Percentiles rank a stretch among this genome's conserved stretches.
Evolutionary conservation across 2,329 filamentous ascomycete species (phyloP).

Genomic region (Emergomyces orientalis): DNA sequence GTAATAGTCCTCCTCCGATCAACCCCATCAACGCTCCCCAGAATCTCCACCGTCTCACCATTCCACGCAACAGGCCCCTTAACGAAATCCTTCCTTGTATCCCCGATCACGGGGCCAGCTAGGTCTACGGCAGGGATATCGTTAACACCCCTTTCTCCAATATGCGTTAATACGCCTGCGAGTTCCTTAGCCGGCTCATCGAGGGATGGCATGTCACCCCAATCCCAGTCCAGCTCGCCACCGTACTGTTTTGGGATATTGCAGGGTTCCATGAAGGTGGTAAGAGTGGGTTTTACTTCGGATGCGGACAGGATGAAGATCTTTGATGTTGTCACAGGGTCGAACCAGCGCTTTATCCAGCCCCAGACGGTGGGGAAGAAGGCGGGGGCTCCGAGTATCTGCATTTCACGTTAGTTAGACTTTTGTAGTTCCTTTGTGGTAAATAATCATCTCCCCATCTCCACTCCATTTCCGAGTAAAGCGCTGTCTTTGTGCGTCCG

Average conservation of each 20-base stretch:
- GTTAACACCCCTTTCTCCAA: constrained; percentile 16
- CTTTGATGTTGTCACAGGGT: constrained; percentile 87
- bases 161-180: constrained; percentile 23
- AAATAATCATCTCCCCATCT: background rate
- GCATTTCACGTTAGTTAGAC: background rate
- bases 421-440: background rate
- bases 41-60: constrained; percentile 73
- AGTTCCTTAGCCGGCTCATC: constrained; percentile 43
- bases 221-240: constrained; percentile 72
- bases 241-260: constrained; percentile 89
- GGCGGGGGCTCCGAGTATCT: constrained; percentile 77
- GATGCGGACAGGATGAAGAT: constrained; percentile 75
- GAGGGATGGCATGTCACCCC: constrained; percentile 64
- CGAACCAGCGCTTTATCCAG: constrained; percentile 93
- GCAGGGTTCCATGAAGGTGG: constrained; percentile 67
- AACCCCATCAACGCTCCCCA: constrained; percentile 41
- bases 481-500: background rate
- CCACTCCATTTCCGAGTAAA: background rate
- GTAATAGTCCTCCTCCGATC: constrained; percentile 11
- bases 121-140: background rate
- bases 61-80: constrained; percentile 59
- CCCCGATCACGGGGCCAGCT: background rate
- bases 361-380: constrained; percentile 90
- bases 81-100: constrained; percentile 13
- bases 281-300: constrained; percentile 68